phyloP scores from a whole-genome alignment of 352 stramenopile species.

The Pythium plurisporium region DNA sequence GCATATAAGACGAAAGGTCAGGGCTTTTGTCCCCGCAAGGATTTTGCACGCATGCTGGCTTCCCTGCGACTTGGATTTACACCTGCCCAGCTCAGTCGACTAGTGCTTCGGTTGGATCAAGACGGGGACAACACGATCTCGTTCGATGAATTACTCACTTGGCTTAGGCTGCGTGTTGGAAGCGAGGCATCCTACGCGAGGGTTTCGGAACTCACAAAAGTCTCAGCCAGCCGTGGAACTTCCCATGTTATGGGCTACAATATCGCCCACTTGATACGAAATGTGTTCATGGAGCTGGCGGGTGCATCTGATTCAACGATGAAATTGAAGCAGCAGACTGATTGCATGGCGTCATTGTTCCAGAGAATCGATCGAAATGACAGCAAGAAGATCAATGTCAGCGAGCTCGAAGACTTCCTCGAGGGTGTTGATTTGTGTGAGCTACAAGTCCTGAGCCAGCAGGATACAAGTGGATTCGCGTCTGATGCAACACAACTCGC shows the following conservation, averaged over 20 bases:
- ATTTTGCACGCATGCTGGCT: conserved; percentile 37
- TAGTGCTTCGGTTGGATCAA: conserved; percentile 51
- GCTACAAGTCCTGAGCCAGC: not conserved
- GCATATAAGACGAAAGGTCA: conserved; percentile 32
- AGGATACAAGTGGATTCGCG: not conserved
- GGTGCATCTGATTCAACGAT: not conserved
- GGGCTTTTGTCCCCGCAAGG: conserved; percentile 20
- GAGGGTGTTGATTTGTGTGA: conserved; percentile 16
- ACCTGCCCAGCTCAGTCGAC: conserved; percentile 40
- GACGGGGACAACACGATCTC: conserved; percentile 53
- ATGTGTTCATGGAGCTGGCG: not conserved
- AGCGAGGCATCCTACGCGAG: not conserved
- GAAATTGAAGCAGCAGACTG: not conserved
- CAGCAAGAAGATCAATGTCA: conserved; percentile 50
- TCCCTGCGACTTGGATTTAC: conserved; percentile 40
- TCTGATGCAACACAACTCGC: conserved; percentile 15
- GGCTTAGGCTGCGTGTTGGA: conserved; percentile 38
- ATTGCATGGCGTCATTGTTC: conserved; percentile 36
- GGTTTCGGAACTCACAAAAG: too few relatives aligned
- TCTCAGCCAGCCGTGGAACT: not conserved
- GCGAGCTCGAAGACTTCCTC: conserved; percentile 50
- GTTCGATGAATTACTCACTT: conserved; percentile 64
- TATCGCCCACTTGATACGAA: not conserved
- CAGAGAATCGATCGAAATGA: conserved; percentile 39
- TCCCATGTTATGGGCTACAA: not conserved